These are phyloP conservation scores for Kewa caespitosa DNA, from an alignment of 179 eudicot species.

Conservation along the genomic window DNA sequence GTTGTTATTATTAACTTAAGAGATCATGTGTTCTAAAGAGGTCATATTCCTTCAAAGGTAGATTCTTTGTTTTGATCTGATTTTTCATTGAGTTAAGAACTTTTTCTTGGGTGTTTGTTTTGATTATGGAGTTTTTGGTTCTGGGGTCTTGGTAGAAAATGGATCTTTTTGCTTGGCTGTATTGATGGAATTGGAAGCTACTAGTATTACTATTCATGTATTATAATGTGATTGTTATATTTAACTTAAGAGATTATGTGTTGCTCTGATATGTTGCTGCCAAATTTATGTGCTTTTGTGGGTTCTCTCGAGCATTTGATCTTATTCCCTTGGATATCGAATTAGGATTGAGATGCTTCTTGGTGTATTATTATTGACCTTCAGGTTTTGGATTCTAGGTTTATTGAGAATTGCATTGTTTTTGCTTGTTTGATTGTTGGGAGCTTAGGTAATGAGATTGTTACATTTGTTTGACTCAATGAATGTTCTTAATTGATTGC, in stretches of 20 bases:
- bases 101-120: not conserved
- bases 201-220: not conserved
- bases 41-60: constrained; percentile 74
- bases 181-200: not conserved
- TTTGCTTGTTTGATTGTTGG: no score
- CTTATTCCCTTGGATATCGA: no score
- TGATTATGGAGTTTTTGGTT: not conserved
- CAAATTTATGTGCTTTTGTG: not conserved
- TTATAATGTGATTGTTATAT: not conserved
- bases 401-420: no score
- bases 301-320: no score
- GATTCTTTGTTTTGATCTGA: not conserved
- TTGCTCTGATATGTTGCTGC: not conserved
- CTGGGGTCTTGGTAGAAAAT: not conserved
- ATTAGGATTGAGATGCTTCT: no score
- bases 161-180: not conserved
- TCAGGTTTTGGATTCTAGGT: no score
- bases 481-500: no score
- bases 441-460: no score
- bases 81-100: constrained; percentile 7
- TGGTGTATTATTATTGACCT: no score
- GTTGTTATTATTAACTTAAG: no score
- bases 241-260: not conserved
- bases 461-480: no score
- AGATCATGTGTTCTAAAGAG: no score